Conservation (phyloP, 768 basidiomycete genomes). For the Tylopilus vinaceipallidus region DNA sequence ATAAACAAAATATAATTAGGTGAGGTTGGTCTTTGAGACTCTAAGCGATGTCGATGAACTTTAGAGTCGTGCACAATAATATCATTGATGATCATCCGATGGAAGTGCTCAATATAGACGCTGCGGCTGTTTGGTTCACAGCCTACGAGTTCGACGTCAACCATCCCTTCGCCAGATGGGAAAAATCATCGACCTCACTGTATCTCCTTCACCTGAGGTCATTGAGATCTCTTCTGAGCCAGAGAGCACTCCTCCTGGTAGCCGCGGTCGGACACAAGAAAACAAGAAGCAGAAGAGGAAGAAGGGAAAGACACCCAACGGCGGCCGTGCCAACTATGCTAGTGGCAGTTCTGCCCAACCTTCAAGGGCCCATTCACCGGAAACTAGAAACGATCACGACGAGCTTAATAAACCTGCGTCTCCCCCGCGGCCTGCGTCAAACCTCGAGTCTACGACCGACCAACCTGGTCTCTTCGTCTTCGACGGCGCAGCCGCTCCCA, state of each 20-base stretch:
- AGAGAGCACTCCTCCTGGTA: constrained; percentile 5
- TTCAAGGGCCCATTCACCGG: constrained; percentile 21
- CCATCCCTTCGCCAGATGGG: constrained; percentile 14
- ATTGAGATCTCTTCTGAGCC: constrained; percentile 33
- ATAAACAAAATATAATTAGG: too few species aligned
- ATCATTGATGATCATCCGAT: too few species aligned
- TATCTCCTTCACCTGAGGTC: constrained; percentile 27
- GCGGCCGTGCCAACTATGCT: constrained; percentile 12
- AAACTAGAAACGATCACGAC: constrained; percentile 4
- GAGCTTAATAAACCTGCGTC: constrained; percentile 34
- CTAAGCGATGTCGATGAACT: too few species aligned
- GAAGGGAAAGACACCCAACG: constrained; percentile 25
- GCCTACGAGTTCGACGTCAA: too few species aligned
- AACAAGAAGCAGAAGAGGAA: constrained; percentile 27
- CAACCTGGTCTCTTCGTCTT: constrained; percentile 44
- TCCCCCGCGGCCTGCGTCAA: constrained; percentile 34
- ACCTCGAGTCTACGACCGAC: constrained; percentile 15
- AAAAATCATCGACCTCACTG: constrained; percentile 35
- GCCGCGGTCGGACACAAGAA: constrained; percentile 9
- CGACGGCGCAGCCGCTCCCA: constrained; percentile 42
- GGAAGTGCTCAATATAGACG: too few species aligned
- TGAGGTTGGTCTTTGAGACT: too few species aligned
- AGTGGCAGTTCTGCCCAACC: constrained; percentile 16
- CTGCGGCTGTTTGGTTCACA: too few species aligned
- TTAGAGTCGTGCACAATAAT: too few species aligned